Conservation (phyloP, 371 early-diverging fungal species). For the Mortierella sp. region DNA sequence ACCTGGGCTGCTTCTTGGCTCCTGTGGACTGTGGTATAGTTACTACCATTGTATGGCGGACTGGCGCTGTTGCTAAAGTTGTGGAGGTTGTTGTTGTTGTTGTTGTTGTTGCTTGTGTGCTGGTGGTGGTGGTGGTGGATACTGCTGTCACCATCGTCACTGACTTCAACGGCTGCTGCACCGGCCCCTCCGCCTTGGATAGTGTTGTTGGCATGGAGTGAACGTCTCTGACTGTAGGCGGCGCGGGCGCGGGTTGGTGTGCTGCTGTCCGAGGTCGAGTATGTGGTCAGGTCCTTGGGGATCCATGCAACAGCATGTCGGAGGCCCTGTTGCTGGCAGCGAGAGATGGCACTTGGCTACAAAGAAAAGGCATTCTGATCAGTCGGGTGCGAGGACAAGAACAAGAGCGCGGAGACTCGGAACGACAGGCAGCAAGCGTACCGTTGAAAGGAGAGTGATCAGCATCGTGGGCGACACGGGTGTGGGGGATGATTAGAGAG, state of each 20-base stretch:
- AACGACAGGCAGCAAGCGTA: not conserved
- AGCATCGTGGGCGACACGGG: constrained; percentile 11
- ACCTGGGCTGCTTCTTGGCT: constrained; percentile 8
- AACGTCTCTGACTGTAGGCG: constrained; percentile 1
- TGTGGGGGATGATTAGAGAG: not conserved
- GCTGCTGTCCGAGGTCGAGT: not conserved
- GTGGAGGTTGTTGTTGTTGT: not conserved
- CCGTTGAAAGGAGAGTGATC: constrained; percentile 25
- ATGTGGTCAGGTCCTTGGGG: constrained; percentile 24
- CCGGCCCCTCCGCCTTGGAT: not conserved
- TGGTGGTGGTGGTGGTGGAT: not conserved
- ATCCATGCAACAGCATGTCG: constrained; percentile 29
- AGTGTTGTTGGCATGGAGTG: constrained; percentile 1
- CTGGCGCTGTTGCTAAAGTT: not conserved
- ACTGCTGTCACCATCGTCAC: not conserved
- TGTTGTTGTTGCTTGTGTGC: constrained; percentile 1
- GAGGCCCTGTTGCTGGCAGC: constrained; percentile 46
- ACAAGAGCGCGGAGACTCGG: not conserved
- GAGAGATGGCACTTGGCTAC: constrained; percentile 32
- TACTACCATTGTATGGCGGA: not conserved
- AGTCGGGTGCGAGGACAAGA: not conserved
- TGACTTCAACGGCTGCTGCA: constrained; percentile 7
- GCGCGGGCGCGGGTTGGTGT: constrained; percentile 3
- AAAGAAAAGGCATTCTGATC: not conserved
- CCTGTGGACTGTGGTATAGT: not conserved